phyloP scores from a whole-genome alignment of 345 rosid species.

The Salix exigua region DNA sequence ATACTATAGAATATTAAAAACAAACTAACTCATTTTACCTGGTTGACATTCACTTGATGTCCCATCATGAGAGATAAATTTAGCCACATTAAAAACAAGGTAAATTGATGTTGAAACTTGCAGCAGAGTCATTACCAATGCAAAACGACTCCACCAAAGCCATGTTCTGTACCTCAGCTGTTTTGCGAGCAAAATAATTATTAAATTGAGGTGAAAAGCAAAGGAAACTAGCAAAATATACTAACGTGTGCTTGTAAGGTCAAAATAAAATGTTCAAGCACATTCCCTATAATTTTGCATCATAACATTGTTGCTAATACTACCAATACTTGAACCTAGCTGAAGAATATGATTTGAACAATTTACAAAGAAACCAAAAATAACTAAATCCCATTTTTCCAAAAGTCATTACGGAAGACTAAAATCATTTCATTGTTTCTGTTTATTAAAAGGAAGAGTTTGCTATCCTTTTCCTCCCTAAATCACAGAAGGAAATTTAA shows the following conservation, averaged over 20 bases:
- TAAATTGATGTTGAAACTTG: conserved; percentile 63
- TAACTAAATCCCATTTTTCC: background rate
- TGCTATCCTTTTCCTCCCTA: background rate
- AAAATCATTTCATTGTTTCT: background rate
- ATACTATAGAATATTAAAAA: background rate
- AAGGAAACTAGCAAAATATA: background rate
- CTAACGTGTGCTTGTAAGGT: background rate
- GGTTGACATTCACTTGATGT: conserved; percentile 42
- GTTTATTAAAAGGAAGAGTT: background rate
- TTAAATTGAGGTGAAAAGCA: background rate
- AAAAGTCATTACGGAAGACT: background rate
- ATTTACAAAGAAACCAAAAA: background rate
- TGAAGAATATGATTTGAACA: background rate
- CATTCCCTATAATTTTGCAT: background rate
- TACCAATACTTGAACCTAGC: background rate
- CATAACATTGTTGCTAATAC: background rate
- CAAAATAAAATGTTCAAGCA: background rate
- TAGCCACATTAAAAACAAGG: conserved; percentile 47
- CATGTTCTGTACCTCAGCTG: conserved; percentile 77
- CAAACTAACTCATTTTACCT: conserved; percentile 44
- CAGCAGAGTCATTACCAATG: conserved; percentile 50
- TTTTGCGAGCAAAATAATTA: conserved; percentile 3
- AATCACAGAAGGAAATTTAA: background rate
- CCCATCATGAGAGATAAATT: conserved; percentile 43
- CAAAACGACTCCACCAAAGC: conserved; percentile 79